Evolutionary conservation across 2,329 filamentous ascomycete genomes (phyloP), one percentile per base, ranked within the genome.

Genomic region (Ophiosphaerella korrae): DNA sequence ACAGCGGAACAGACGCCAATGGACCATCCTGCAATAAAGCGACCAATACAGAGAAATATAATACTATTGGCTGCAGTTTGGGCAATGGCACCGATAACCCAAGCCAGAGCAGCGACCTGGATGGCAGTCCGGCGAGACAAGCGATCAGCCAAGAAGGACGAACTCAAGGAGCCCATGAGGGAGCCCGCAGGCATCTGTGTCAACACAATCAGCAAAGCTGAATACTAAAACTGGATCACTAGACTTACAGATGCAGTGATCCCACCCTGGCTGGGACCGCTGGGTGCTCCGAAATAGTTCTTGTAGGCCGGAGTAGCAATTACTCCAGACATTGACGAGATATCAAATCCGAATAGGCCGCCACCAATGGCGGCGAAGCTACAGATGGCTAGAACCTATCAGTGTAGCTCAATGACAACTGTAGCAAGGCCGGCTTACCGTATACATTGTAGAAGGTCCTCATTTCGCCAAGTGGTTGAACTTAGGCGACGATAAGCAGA

Each of bases 1-100:
- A 96, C 96, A 41, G 92, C 93, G 0, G 92, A 96, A 40, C 95
- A 81, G 69, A 92, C 89, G 73, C 92, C 92, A 52, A 96, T 90
- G 36, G 91, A 89, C 7, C 96, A 77, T 76, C 92, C 92, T 49
- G 90, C 90, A 72, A 94, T 83, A 57, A 96, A 86, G 73, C 92
- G 87, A 32, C 71, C 71, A 31, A 74, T 67, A 63, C 84, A 81
- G 54, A 76, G 68, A 29, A 74, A 65, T 42, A 67, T 60, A 9
- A 76, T 56, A 45, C 74, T 73, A 36, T 76, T 75, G n/a, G 71
- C 50, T 8, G 70, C 66, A 33, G 70, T 66, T 51, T 74, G 73
- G 44, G 74, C 63, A 41, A 75, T 67, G 11, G 75, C 66, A n/a
- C 78, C 79, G 42, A 80, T 56, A 11, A 78, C 75, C 71, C 77